phyloP scores from a whole-genome alignment of 768 basidiomycete species.

The Coprinopsis strossmayeri region DNA sequence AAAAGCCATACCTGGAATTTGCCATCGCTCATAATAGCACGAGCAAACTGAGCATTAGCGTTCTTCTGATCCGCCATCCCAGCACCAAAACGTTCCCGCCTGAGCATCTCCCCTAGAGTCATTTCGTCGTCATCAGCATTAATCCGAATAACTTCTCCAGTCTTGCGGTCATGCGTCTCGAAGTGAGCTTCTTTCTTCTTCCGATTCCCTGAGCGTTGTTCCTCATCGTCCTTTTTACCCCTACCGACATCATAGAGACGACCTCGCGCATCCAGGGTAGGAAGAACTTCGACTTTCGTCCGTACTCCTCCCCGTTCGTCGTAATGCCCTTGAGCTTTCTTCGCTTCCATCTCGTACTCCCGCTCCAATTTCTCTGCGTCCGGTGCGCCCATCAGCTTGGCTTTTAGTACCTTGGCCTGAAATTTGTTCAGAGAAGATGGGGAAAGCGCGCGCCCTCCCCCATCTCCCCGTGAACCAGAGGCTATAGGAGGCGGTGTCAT shows the following conservation, averaged over 20 bases:
- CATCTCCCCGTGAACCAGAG: conserved; percentile 21
- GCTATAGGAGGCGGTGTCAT: conserved; percentile 61
- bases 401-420: conserved; percentile 88
- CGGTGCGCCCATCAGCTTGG: conserved; percentile 78
- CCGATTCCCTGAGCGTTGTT: conserved; percentile 56
- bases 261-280: conserved; percentile 81
- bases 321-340: conserved; percentile 38
- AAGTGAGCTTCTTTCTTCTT: conserved; percentile 79
- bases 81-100: conserved; percentile 87
- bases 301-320: conserved; percentile 36
- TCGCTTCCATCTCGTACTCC: conserved; percentile 74
- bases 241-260: conserved; percentile 87
- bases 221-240: conserved; percentile 49
- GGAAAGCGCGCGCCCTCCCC: conserved; percentile 42
- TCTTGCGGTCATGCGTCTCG: conserved; percentile 85
- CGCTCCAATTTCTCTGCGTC: conserved; percentile 73
- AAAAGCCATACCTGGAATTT: conserved; percentile 64
- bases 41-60: conserved; percentile 84
- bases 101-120: conserved; percentile 85
- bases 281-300: conserved; percentile 75
- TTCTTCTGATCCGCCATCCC: conserved; percentile 90
- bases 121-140: conserved; percentile 87
- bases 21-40: conserved; percentile 80
- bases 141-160: conserved; percentile 82
- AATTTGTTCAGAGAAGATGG: conserved; percentile 84